These are phyloP conservation scores for Raffaelea albimanens DNA, from an alignment of 2,329 filamentous ascomycete genomes.

Conservation along the genomic window DNA sequence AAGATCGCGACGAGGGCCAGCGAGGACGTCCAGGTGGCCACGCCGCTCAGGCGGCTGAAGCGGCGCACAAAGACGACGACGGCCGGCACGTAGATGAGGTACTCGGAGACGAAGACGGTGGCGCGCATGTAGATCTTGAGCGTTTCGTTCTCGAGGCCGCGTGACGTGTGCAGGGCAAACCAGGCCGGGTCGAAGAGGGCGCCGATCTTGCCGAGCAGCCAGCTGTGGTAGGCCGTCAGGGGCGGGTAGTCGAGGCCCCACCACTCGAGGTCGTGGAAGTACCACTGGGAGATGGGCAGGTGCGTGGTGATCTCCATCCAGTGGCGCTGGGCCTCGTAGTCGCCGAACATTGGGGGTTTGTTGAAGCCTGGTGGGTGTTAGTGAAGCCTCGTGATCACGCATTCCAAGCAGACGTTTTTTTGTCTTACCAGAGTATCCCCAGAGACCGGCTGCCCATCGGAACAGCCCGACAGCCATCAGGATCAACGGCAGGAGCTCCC, in stretches of 20 bases:
- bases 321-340: constrained; percentile 95
- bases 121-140: constrained; percentile 95
- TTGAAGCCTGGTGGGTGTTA: constrained; percentile 52
- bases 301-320: constrained; percentile 97
- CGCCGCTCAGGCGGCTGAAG: constrained; percentile 64
- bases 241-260: constrained; percentile 98
- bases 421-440: constrained; percentile 79
- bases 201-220: constrained; percentile 84
- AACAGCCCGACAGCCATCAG: constrained; percentile 88
- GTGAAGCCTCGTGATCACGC: no score
- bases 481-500: constrained; percentile 80
- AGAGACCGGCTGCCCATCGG: constrained; percentile 83
- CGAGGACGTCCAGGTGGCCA: constrained; percentile 72
- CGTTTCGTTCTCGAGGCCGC: constrained; percentile 66
- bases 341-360: constrained; percentile 83
- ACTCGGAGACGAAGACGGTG: constrained; percentile 84
- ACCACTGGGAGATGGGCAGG: constrained; percentile 89
- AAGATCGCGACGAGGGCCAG: constrained; percentile 83
- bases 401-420: no score
- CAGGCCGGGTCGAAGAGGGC: constrained; percentile 68
- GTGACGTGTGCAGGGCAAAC: constrained; percentile 79
- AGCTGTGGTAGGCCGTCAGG: constrained; percentile 96
- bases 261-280: constrained; percentile 92
- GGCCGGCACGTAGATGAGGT: constrained; percentile 79
- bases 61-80: constrained; percentile 76